phyloP scores from a whole-genome alignment of 1,139 yeast species.

The Magnusiomyces paraingens region DNA sequence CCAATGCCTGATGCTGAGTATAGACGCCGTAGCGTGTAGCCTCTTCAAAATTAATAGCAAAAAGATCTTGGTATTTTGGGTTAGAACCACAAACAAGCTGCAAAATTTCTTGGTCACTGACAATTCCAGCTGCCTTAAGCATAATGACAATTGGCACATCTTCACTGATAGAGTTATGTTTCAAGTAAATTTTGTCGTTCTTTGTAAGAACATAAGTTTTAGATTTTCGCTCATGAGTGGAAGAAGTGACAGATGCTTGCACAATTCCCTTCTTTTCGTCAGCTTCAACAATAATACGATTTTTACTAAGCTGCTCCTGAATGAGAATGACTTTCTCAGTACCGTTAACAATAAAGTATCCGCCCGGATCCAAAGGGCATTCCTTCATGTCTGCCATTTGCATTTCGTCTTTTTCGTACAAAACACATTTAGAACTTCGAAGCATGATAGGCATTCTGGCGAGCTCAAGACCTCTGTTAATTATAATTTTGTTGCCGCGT shows the following conservation, averaged over 20 bases:
- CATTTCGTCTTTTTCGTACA: conserved; percentile 67
- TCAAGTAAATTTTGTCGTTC: conserved; percentile 79
- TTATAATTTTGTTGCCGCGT: conserved; percentile 83
- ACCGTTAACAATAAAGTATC: conserved; percentile 94
- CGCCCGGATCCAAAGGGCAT: conserved; percentile 98
- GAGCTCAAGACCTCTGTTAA: conserved; percentile 84
- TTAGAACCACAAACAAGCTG: conserved; percentile 91
- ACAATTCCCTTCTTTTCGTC: conserved; percentile 92
- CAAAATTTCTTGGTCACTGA: conserved; percentile 87
- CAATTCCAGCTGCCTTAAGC: conserved; percentile 90
- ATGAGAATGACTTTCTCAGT: conserved; percentile 95
- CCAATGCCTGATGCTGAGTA: conserved; percentile 92
- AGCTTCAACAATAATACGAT: conserved; percentile 96
- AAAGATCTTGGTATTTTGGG: conserved; percentile 81
- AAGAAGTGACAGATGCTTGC: conserved; percentile 95
- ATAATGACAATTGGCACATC: conserved; percentile 93
- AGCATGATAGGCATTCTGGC: conserved; percentile 99
- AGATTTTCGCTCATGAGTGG: conserved; percentile 96
- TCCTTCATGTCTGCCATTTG: conserved; percentile 88
- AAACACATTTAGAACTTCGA: conserved; percentile 82
- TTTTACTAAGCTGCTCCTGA: conserved; percentile 93
- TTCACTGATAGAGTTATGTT: conserved; percentile 91
- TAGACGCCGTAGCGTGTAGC: conserved; percentile 78
- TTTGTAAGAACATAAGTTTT: conserved; percentile 93
- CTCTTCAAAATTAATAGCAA: conserved; percentile 90